A percentile compares a stretch with the other conserved stretches of the same genome.
These are phyloP conservation scores for Tricladium varicosporioides DNA, from an alignment of 2,329 filamentous ascomycete genomes.

Conservation along the genomic window DNA sequence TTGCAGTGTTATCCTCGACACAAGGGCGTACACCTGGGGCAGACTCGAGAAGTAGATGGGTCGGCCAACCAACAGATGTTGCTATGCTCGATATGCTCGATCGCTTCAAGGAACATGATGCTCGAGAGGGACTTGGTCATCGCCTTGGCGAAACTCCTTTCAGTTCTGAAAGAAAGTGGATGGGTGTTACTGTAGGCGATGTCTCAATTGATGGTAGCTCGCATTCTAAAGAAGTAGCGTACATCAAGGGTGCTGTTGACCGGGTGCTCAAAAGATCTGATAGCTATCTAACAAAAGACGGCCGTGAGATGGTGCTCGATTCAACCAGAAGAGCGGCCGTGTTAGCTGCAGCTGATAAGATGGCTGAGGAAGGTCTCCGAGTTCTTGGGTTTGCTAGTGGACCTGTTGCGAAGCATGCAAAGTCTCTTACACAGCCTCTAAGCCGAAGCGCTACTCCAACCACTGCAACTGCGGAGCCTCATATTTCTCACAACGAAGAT, in stretches of 20 bases:
- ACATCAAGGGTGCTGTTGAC: slow-evolving; percentile 94
- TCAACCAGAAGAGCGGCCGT: slow-evolving; percentile 71
- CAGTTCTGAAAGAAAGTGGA: slow-evolving; percentile 97
- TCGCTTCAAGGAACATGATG: slow-evolving; percentile 85
- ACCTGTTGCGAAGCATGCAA: slow-evolving; percentile 51
- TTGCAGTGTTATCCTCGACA: slow-evolving; percentile 83
- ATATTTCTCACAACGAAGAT: slow-evolving; percentile 58
- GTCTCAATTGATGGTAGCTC: slow-evolving; percentile 28
- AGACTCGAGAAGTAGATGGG: slow-evolving; percentile 79
- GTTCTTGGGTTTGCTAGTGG: slow-evolving; percentile 95
- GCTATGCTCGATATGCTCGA: slow-evolving; percentile 95
- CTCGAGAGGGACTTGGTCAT: slow-evolving; percentile 79
- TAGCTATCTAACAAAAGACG: slow-evolving; percentile 83
- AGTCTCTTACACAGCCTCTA: slow-evolving; percentile 34
- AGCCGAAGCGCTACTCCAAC: slow-evolving; percentile 52
- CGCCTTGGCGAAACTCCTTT: slow-evolving; percentile 87
- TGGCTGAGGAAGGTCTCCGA: slow-evolving; percentile 86
- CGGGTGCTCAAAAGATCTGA: slow-evolving; percentile 83
- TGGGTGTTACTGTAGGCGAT: slow-evolving; percentile 83
- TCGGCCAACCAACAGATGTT: slow-evolving; percentile 94
- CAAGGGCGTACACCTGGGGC: slow-evolving; percentile 57
- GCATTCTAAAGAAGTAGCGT: slow-evolving; percentile 69
- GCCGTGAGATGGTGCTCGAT: slow-evolving; percentile 83
- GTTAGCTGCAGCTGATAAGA: slow-evolving; percentile 73
- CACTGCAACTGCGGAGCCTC: slow-evolving; percentile 27